Evolutionary conservation across 164 flowering plant species (phyloP).

Genomic region (Cinnamomum micranthum): DNA sequence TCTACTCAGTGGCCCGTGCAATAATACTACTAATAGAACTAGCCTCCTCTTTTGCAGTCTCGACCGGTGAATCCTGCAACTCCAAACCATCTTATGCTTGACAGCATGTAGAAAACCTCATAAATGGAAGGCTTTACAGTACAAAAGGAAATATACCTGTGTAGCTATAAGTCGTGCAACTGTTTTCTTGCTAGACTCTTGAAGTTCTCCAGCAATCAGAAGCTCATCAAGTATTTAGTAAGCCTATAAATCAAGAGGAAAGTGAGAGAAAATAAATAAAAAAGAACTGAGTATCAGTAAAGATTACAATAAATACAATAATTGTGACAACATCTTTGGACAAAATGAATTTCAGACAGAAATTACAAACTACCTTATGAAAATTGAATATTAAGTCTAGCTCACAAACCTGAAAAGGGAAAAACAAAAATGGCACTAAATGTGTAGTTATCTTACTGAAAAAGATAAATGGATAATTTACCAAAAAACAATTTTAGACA

Average conservation of each 20-base stretch:
- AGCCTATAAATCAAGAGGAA: constrained; percentile 38
- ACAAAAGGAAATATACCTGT: constrained; percentile 42
- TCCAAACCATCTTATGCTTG: constrained; percentile 12
- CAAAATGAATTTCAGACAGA: neutral
- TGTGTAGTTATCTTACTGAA: neutral
- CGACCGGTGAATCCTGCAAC: constrained; percentile 81
- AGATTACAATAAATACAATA: neutral
- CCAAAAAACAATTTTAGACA: too few relatives aligned
- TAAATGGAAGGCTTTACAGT: neutral
- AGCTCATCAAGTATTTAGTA: constrained; percentile 83
- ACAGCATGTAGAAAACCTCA: neutral
- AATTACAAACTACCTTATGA: constrained; percentile 58
- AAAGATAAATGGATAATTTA: too few relatives aligned
- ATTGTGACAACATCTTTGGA: neutral
- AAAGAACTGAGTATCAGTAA: neutral
- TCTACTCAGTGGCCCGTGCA: constrained; percentile 81
- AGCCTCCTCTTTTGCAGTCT: constrained; percentile 87
- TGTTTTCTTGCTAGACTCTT: constrained; percentile 93
- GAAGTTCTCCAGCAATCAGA: constrained; percentile 88
- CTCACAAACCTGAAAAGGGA: constrained; percentile 67
- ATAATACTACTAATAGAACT: constrained; percentile 79
- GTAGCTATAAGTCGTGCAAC: constrained; percentile 78
- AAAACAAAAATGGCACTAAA: neutral
- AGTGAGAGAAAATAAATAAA: neutral
- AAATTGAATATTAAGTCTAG: constrained; percentile 82